Evolutionary conservation across 768 basidiomycete species (phyloP).

Genomic region (Hygrocybe coccinea): DNA sequence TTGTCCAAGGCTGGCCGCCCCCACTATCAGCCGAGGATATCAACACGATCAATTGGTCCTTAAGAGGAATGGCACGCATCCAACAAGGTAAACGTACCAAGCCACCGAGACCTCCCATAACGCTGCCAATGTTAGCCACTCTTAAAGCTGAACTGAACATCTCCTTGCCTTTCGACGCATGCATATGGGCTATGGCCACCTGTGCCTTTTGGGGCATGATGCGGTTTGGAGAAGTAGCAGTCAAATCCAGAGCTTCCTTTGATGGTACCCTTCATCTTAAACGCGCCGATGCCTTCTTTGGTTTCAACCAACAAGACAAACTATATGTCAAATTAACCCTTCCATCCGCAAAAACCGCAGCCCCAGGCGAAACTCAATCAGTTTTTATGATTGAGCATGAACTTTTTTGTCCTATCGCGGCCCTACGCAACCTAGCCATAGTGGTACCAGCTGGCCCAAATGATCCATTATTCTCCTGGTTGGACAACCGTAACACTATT

Average conservation of each 20-base stretch:
- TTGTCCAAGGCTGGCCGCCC: slow-evolving; percentile 35
- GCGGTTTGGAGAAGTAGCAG: slow-evolving; percentile 35
- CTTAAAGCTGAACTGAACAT: slow-evolving; percentile 22
- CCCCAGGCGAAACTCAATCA: slow-evolving; percentile 27
- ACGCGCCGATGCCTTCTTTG: slow-evolving; percentile 17
- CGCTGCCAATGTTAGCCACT: slow-evolving; percentile 26
- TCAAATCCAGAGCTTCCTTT: slow-evolving; percentile 19
- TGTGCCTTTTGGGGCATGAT: slow-evolving; percentile 40
- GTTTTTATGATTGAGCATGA: slow-evolving; percentile 23
- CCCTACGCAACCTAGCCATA: slow-evolving; percentile 26
- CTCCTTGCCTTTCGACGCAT: slow-evolving; percentile 34
- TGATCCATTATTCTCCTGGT: slow-evolving; percentile 37
- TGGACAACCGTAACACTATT: slow-evolving; percentile 22
- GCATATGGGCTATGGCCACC: slow-evolving; percentile 33
- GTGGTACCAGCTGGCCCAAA: slow-evolving; percentile 23
- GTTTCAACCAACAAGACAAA: slow-evolving; percentile 20
- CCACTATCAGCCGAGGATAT: slow-evolving; percentile 23
- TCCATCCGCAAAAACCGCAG: slow-evolving; percentile 35
- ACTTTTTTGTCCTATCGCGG: slow-evolving; percentile 26
- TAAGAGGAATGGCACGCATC: too few species aligned
- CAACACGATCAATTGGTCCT: slow-evolving; percentile 26
- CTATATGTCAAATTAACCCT: slow-evolving; percentile 29
- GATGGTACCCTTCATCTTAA: slow-evolving; percentile 20
- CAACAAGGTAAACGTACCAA: slow-evolving; percentile 8
- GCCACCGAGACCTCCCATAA: slow-evolving; percentile 31